phyloP scores from a whole-genome alignment of 371 early-diverging fungal genomes.

The Mortierella sp. region DNA sequence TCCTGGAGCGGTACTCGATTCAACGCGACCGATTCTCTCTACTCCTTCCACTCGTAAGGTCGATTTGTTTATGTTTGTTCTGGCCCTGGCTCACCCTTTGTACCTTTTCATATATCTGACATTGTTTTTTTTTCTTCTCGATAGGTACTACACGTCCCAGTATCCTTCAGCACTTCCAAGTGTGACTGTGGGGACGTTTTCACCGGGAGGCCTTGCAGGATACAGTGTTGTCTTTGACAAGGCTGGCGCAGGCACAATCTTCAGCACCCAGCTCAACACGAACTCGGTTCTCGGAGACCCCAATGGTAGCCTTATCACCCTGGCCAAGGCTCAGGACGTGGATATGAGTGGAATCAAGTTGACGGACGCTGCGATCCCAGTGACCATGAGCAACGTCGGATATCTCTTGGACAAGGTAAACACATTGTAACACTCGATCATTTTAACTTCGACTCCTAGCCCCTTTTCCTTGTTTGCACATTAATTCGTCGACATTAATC shows the following conservation, averaged over 20 bases:
- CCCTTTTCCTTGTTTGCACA: background rate
- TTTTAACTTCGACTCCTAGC: background rate
- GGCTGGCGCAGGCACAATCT: constrained; percentile 4
- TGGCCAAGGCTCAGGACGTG: constrained; percentile 25
- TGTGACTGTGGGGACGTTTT: constrained; percentile 31
- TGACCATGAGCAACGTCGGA: constrained; percentile 30
- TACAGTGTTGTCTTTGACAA: constrained; percentile 33
- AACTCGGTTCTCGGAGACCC: constrained; percentile 16
- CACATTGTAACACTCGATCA: background rate
- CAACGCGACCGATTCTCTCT: constrained; percentile 14
- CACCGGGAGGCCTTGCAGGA: constrained; percentile 14
- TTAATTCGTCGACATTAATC: background rate
- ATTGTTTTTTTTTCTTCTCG: background rate
- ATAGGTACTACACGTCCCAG: constrained; percentile 16
- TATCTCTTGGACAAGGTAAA: constrained; percentile 44
- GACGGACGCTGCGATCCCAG: constrained; percentile 23
- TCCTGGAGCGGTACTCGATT: constrained; percentile 41
- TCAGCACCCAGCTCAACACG: background rate
- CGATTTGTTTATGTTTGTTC: background rate
- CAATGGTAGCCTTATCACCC: background rate
- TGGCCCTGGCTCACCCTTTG: background rate
- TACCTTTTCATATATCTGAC: background rate
- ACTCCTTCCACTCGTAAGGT: constrained; percentile 35
- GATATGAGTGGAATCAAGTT: constrained; percentile 39
- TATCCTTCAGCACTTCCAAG: constrained; percentile 27